Evolutionary conservation across 192 early-diverging fungal genomes (phyloP).

Genomic region (Podila minutissima): DNA sequence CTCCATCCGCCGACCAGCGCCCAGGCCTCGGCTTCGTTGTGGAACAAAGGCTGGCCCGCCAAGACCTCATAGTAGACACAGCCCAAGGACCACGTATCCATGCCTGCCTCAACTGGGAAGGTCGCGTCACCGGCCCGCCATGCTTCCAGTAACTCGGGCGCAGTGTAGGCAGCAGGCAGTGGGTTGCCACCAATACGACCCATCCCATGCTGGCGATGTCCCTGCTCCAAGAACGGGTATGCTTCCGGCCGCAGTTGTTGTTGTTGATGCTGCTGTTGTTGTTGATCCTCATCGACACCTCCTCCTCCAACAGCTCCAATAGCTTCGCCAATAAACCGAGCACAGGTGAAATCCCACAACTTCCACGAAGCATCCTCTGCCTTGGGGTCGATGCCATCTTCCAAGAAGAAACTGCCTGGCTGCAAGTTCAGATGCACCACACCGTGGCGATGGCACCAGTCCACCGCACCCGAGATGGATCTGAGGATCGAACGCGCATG

Average conservation of each 20-base stretch:
- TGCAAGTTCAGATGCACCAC: conserved; percentile 48
- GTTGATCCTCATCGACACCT: neutral
- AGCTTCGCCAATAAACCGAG: conserved; percentile 39
- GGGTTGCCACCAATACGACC: conserved; percentile 40
- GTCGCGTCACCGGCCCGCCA: conserved; percentile 39
- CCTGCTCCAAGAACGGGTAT: conserved; percentile 29
- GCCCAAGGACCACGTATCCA: conserved; percentile 47
- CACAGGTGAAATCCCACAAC: conserved; percentile 50
- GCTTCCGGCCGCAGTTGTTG: conserved; percentile 9
- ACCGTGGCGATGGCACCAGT: conserved; percentile 47
- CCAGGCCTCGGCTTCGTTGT: conserved; percentile 38
- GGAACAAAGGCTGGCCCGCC: conserved; percentile 28
- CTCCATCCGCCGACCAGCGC: conserved; percentile 36
- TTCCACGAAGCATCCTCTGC: conserved; percentile 46
- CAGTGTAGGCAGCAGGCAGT: conserved; percentile 34
- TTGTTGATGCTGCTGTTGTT: neutral
- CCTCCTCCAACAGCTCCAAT: conserved; percentile 41
- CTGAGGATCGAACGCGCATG: conserved; percentile 33
- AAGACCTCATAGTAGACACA: conserved; percentile 47
- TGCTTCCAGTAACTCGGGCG: conserved; percentile 41
- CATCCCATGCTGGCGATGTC: conserved; percentile 17
- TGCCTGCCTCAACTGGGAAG: conserved; percentile 39
- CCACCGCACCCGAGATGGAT: conserved; percentile 37
- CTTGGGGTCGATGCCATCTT: conserved; percentile 38
- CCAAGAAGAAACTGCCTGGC: conserved; percentile 47